These are phyloP conservation scores for Saccharomycopsis synnaedendra DNA, from an alignment of 805 yeast species.

Conservation along the genomic window DNA sequence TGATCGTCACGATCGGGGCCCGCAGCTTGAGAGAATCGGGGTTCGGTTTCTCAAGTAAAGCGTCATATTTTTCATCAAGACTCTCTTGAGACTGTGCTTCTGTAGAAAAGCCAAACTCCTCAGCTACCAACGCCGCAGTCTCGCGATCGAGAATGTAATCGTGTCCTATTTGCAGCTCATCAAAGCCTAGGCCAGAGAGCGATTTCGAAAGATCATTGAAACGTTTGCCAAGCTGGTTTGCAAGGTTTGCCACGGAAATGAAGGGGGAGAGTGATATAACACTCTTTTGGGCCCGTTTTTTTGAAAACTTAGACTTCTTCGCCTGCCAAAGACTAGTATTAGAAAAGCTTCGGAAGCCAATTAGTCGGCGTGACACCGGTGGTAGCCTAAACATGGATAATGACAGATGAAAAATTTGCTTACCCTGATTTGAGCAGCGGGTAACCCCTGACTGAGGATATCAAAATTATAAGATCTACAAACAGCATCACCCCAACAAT, in stretches of 20 bases:
- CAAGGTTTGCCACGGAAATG: constrained; percentile 67
- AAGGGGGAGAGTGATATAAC: constrained; percentile 53
- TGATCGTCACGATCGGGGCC: constrained; percentile 92
- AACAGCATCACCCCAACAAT: too few relatives aligned
- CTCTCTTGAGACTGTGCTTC: constrained; percentile 31
- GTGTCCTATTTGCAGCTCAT: constrained; percentile 43
- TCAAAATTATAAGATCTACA: too few relatives aligned
- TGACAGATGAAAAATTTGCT: not conserved
- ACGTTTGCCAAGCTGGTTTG: constrained; percentile 58
- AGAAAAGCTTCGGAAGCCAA: too few relatives aligned
- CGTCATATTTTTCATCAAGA: constrained; percentile 41
- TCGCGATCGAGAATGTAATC: constrained; percentile 79
- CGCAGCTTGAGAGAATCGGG: constrained; percentile 45
- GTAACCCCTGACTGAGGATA: too few relatives aligned
- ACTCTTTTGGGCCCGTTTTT: not conserved
- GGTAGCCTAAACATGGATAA: too few relatives aligned
- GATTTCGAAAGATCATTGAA: constrained; percentile 46
- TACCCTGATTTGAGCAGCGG: too few relatives aligned
- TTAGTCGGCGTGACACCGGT: too few relatives aligned
- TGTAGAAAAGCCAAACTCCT: constrained; percentile 72
- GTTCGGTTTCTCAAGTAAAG: not conserved
- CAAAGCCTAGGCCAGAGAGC: constrained; percentile 63
- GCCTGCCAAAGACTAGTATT: too few relatives aligned
- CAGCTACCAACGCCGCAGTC: constrained; percentile 77
- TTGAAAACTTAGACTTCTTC: not conserved